phyloP scores from a whole-genome alignment of 176 grass and related monocot genomes.

The Oryza coarctata region DNA sequence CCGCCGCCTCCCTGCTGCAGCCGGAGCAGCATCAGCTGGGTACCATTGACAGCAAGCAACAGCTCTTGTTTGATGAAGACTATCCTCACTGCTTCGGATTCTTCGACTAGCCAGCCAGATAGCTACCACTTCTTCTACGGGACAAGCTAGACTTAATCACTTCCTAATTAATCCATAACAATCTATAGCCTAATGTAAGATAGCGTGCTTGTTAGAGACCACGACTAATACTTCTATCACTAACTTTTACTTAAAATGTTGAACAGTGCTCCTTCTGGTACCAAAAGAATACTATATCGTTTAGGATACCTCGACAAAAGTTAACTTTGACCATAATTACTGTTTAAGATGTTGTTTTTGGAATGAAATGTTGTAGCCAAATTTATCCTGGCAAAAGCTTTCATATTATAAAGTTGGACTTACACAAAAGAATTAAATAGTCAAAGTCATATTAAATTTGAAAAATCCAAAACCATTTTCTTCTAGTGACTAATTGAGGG shows the following conservation, averaged over 20 bases:
- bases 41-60: slow-evolving; percentile 17
- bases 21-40: slow-evolving; percentile 5
- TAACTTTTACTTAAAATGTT: neutral
- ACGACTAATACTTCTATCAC: no score
- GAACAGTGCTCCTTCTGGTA: neutral
- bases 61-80: slow-evolving; percentile 19
- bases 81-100: slow-evolving; percentile 57
- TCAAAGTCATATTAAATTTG: neutral
- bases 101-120: slow-evolving; percentile 36
- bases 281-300: neutral
- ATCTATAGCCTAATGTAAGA: neutral
- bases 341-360: no score
- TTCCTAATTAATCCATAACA: neutral
- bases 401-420: neutral
- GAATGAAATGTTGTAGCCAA: neutral
- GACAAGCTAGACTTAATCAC: slow-evolving; percentile 2
- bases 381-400: neutral
- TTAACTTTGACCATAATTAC: neutral
- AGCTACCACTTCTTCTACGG: neutral
- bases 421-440: neutral
- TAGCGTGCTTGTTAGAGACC: neutral
- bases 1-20: neutral
- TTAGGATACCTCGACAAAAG: neutral
- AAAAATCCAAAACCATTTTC: neutral
- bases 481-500: neutral